Evolutionary conservation across 2,329 filamentous ascomycete species (phyloP), one percentile per base, ranked within the genome.

Genomic region (Trichoderma guizhouense): DNA sequence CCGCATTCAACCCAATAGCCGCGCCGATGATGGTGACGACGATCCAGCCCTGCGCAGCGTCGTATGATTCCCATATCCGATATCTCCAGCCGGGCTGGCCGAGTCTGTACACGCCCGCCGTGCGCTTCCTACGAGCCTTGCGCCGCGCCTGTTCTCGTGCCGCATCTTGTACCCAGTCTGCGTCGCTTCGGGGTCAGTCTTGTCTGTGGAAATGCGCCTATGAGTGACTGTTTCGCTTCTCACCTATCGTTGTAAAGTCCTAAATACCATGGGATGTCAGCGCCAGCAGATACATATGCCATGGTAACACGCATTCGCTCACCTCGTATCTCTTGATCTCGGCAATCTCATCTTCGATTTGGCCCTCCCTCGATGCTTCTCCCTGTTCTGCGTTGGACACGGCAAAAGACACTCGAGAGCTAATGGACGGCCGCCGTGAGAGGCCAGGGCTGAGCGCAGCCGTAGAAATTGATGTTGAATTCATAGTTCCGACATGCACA

Each of bases 91-190:
- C 92, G 69, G 84, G 84, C 73, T 90, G 86, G 36, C 91, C 89
- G 39, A 89, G 86, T 74, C 93, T 90, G 81, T 93, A 92, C 73
- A 93, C 90, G 53, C 91, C 90, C 3, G 89, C 90, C 7, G 91
- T 90, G 77, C 91, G 90, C 80, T 90, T 91, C 77, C 93, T 89
- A 76, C 92, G 88, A 62, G 92, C 88, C 77, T 93, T 93, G 73
- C 95, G 90, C 70, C 95, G 90, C 61, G 93, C 85, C 80, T 97
- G 93, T 81, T 98, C 96, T 74, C 95, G 92, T 39, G 94, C 92
- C 12, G 95, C 95, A 87, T 99, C 96, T 81, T 99, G 95, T 0
- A 99, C 95, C 96, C 96, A 99, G 82, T 99, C 96, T 89, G 15
- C 28, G 28, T 30, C 8, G 65, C 21, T 30, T 39, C 28, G 26